Percentiles rank a stretch among this genome's conserved stretches.
Conservation (phyloP, 148 eudicot genomes). For the Silene latifolia region DNA sequence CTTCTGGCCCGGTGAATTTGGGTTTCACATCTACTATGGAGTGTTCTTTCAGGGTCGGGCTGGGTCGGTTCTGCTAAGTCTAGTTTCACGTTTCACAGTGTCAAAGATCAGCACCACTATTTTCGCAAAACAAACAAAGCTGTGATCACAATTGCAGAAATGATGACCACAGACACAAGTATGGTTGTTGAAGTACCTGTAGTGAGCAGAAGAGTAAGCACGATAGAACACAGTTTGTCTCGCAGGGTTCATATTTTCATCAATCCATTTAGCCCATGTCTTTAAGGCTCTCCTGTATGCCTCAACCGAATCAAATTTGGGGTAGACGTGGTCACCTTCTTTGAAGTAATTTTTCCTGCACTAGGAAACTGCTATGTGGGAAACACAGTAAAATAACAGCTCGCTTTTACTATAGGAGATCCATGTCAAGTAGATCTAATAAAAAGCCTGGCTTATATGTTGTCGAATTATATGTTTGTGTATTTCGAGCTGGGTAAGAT, state of each 20-base stretch:
- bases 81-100: too few relatives aligned
- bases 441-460: neutral
- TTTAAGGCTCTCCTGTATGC: slow-evolving; percentile 83
- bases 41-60: too few relatives aligned
- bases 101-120: neutral
- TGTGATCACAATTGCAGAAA: neutral
- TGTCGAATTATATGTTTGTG: neutral
- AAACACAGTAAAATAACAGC: neutral
- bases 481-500: neutral
- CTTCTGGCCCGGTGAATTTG: too few relatives aligned
- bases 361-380: slow-evolving; percentile 17
- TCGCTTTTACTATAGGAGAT: neutral
- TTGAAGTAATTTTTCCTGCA: slow-evolving; percentile 82
- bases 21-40: too few relatives aligned
- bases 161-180: too few relatives aligned
- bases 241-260: slow-evolving; percentile 45
- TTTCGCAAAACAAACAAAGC: neutral
- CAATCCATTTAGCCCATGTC: slow-evolving; percentile 88
- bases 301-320: slow-evolving; percentile 69
- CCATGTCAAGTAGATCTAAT: neutral
- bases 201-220: slow-evolving; percentile 91
- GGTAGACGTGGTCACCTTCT: slow-evolving; percentile 72
- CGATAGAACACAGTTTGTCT: slow-evolving; percentile 75
- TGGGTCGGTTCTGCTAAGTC: too few relatives aligned
- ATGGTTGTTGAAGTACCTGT: slow-evolving; percentile 40